These are phyloP conservation scores for Linum lewisii DNA, from an alignment of 345 rosid species.

Conservation along the genomic window DNA sequence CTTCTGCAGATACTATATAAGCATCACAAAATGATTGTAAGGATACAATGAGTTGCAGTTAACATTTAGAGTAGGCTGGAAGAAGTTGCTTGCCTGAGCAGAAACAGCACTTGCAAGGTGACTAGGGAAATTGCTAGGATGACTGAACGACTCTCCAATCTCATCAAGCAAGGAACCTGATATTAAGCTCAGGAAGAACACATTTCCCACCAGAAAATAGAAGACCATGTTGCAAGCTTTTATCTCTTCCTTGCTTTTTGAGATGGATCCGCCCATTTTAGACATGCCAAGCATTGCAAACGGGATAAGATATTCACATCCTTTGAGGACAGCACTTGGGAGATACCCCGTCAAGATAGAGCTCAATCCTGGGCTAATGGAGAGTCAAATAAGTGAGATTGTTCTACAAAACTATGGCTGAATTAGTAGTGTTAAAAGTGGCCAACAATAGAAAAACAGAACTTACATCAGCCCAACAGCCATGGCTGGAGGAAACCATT, in stretches of 20 bases:
- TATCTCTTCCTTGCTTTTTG: slow-evolving; percentile 80
- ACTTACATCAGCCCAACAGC: slow-evolving; percentile 67
- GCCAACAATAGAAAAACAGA: slow-evolving; percentile 2
- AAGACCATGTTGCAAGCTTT: slow-evolving; percentile 93
- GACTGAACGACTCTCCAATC: slow-evolving; percentile 64
- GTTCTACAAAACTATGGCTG: background rate
- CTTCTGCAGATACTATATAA: too few species aligned
- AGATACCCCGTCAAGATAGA: slow-evolving; percentile 83
- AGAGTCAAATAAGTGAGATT: slow-evolving; percentile 12
- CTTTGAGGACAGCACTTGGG: slow-evolving; percentile 83
- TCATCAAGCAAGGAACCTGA: slow-evolving; percentile 87
- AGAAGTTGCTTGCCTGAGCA: slow-evolving; percentile 49
- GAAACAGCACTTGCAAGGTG: slow-evolving; percentile 84
- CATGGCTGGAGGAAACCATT: slow-evolving; percentile 84
- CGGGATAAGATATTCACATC: slow-evolving; percentile 64
- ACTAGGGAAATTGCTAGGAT: slow-evolving; percentile 63
- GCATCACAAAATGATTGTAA: slow-evolving; percentile 4
- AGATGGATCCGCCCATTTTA: slow-evolving; percentile 53
- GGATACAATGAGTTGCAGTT: background rate
- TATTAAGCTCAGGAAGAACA: slow-evolving; percentile 73
- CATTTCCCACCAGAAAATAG: slow-evolving; percentile 86
- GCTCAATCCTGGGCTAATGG: slow-evolving; percentile 76
- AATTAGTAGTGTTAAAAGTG: background rate
- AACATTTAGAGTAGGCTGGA: background rate
- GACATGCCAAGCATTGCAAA: slow-evolving; percentile 73